Evolutionary conservation across 495 filamentous ascomycete genomes (phyloP), one percentile per base, ranked within the genome.

Genomic region (Patellaria atrata): DNA sequence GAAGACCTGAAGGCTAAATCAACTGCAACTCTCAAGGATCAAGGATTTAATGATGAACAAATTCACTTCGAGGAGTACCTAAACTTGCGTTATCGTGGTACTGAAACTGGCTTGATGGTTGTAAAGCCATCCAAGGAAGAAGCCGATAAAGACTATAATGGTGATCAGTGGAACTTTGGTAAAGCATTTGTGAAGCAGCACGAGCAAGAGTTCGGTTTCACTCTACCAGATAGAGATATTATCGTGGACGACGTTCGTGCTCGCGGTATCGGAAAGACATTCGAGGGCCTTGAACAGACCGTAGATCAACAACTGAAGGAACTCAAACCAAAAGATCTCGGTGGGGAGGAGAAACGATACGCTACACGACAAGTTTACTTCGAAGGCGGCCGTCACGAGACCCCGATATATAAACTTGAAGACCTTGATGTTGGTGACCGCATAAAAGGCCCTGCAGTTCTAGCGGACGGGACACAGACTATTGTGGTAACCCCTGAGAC

Each of bases 391-490:
- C 68, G 87, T 5, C 61, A 72, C 41, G 71, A 89, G 24, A 94
- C 89, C 0, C 75, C 82, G 0, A 75, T 97, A 30, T 94, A 85
- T 57, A 78, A 79, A 47, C 65, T 97, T 0, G 73, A 79, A 38
- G 73, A 87, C 40, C 60, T 96, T 2, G 61, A 61, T 8, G 71
- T 84, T 20, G 79, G 83, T n/a, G 73, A 80, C 37, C 71, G 75
- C 16, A 67, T 96, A 14, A 61, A 68, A 24, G 89, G 89, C 0
- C 91, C 89, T 6, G 89, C 89, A 0, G 78, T 96, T 41, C 65
- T 96, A 35, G 91, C 89, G 7, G 89, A 97, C 51, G 76, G 84
- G 19, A 97, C 89, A 1, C 89, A 97, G 54, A 97, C 89, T 0
- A 85, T 97, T 37, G 83, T 97, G 2, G 72, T 97, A 11, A 82